Evolutionary conservation across 1,139 yeast species (phyloP).

Genomic region (Ashbya aceris): DNA sequence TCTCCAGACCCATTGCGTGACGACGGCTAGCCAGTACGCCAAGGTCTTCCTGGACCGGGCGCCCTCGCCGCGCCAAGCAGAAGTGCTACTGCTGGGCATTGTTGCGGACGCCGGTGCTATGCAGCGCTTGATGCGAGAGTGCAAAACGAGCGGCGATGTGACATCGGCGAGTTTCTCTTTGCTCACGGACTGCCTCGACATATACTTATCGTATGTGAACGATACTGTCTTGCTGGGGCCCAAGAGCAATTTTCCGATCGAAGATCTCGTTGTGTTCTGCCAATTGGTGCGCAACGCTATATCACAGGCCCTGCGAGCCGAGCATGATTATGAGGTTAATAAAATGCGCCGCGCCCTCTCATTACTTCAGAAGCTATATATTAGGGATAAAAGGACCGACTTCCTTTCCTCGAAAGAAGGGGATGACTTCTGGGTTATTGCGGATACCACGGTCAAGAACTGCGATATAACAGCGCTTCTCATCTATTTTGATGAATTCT

Average conservation of each 20-base stretch:
- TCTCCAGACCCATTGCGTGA: background rate
- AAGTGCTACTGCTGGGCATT: slow-evolving; percentile 1
- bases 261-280: slow-evolving; percentile 1
- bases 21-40: background rate
- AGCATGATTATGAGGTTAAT: slow-evolving; percentile 12
- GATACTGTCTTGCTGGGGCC: slow-evolving; percentile 11
- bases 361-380: slow-evolving; percentile 58
- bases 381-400: slow-evolving; percentile 58
- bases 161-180: slow-evolving; percentile 27
- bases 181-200: slow-evolving; percentile 45
- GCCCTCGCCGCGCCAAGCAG: background rate
- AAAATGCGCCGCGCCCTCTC: slow-evolving; percentile 38
- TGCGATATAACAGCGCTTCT: background rate
- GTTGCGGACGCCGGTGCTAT: slow-evolving; percentile 1
- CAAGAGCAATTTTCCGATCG: background rate
- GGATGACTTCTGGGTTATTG: slow-evolving; percentile 48
- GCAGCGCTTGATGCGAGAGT: background rate
- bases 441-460: slow-evolving; percentile 10
- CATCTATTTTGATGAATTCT: background rate
- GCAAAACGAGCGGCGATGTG: background rate
- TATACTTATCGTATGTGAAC: slow-evolving; percentile 55
- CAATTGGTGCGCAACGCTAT: background rate
- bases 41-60: background rate
- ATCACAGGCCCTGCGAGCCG: background rate
- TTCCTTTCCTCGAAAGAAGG: slow-evolving; percentile 34